These are phyloP conservation scores for Royoungia palumana DNA, from an alignment of 768 basidiomycete species.

Conservation along the genomic window DNA sequence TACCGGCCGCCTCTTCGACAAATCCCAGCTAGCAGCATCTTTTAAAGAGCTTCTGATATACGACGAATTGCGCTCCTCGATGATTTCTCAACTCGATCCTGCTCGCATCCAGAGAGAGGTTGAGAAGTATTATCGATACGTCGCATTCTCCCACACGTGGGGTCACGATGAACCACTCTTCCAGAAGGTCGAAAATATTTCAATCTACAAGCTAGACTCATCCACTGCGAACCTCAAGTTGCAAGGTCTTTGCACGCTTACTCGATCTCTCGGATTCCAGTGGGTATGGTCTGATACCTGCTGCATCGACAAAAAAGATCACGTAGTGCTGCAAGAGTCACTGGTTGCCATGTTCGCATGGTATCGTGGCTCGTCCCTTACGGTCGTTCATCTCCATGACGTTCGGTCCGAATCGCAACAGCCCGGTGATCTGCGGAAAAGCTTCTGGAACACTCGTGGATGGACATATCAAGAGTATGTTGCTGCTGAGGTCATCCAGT, in stretches of 20 bases:
- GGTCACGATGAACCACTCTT: not conserved
- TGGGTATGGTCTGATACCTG: constrained; percentile 1
- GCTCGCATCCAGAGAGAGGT: not conserved
- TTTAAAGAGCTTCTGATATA: not conserved
- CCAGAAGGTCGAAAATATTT: not conserved
- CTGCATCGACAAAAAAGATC: not conserved
- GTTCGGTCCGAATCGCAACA: not conserved
- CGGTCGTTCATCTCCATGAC: not conserved
- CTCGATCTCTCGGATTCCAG: not conserved
- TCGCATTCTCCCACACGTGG: constrained; percentile 1
- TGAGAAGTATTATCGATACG: not conserved
- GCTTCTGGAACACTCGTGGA: not conserved
- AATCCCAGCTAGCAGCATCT: not conserved
- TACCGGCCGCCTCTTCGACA: not conserved
- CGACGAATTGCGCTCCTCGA: constrained; percentile 1
- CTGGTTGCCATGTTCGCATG: constrained; percentile 1
- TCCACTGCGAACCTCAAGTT: not conserved
- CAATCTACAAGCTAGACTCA: not conserved
- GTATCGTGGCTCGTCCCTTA: constrained; percentile 1
- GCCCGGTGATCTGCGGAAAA: not conserved
- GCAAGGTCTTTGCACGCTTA: not conserved
- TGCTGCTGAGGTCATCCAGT: not conserved
- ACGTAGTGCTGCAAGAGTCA: not conserved
- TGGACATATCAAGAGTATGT: constrained; percentile 2
- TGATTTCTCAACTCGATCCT: not conserved